A percentile compares a stretch with the other conserved stretches of the same genome.
phyloP scores from a whole-genome alignment of 129 eudicot species.

The Solidago caesia region DNA sequence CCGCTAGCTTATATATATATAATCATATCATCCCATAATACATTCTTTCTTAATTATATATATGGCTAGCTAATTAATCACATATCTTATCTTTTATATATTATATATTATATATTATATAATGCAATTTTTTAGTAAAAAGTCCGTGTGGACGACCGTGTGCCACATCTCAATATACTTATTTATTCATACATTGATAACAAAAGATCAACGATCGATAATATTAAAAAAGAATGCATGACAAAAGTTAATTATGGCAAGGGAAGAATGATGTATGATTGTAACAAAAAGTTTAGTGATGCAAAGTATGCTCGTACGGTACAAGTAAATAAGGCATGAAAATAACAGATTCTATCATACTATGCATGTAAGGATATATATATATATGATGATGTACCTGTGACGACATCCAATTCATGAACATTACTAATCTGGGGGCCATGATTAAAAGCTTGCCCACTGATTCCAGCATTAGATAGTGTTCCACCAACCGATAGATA shows the following conservation, averaged over 20 bases:
- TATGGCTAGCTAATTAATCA: too few species aligned
- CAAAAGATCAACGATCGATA: background rate
- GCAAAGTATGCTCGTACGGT: slow-evolving; percentile 24
- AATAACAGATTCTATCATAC: slow-evolving; percentile 9
- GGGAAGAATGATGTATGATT: slow-evolving; percentile 1
- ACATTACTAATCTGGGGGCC: slow-evolving; percentile 61
- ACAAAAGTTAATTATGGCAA: background rate
- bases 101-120: too few species aligned
- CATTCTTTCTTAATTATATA: too few species aligned
- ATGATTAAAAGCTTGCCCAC: slow-evolving; percentile 52
- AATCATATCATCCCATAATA: too few species aligned
- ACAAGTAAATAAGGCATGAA: slow-evolving; percentile 18
- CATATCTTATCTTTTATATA: too few species aligned
- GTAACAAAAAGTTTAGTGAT: background rate
- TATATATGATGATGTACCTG: slow-evolving; percentile 32
- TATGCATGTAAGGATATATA: slow-evolving; percentile 14
- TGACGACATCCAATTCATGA: slow-evolving; percentile 49
- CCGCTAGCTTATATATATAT: too few species aligned
- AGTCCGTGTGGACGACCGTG: too few species aligned
- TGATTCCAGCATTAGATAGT: slow-evolving; percentile 54
- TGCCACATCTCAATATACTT: too few species aligned
- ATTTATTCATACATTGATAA: too few species aligned
- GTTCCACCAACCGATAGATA: slow-evolving; percentile 55
- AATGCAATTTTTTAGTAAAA: too few species aligned
- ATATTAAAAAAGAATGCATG: slow-evolving; percentile 17